Evolutionary conservation across 2,329 filamentous ascomycete genomes (phyloP).

Genomic region (Phaeosphaeriaceae sp.): DNA sequence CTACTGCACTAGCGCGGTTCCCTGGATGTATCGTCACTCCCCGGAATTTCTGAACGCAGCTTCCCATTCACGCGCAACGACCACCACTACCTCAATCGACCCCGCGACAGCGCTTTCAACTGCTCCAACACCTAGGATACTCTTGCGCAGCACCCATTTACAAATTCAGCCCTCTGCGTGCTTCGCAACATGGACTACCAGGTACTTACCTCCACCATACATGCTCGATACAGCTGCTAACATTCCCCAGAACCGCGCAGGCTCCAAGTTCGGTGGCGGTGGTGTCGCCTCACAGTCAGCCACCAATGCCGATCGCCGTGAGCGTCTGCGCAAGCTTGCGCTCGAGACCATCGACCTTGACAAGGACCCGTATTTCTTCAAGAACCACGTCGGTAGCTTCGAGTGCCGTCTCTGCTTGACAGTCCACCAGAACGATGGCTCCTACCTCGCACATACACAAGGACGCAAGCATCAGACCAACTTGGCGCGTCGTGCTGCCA

Average conservation of each 20-base stretch:
- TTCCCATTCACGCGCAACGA: slow-evolving; percentile 16
- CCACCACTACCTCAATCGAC: not conserved
- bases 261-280: slow-evolving; percentile 97
- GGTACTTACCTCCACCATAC: slow-evolving; percentile 39
- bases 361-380: slow-evolving; percentile 99
- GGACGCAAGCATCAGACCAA: slow-evolving; percentile 99
- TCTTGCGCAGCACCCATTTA: not conserved
- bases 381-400: slow-evolving; percentile 97
- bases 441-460: slow-evolving; percentile 97
- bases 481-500: slow-evolving; percentile 91
- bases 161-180: not conserved
- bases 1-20: slow-evolving; percentile 21
- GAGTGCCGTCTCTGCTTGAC: slow-evolving; percentile 97
- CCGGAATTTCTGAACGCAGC: slow-evolving; percentile 27
- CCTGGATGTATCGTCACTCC: slow-evolving; percentile 17
- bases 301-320: slow-evolving; percentile 95
- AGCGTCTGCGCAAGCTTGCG: slow-evolving; percentile 95
- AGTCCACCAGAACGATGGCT: slow-evolving; percentile 98
- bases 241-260: slow-evolving; percentile 77
- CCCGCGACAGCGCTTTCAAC: not conserved
- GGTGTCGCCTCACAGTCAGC: slow-evolving; percentile 93
- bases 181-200: slow-evolving; percentile 58
- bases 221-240: slow-evolving; percentile 18
- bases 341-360: slow-evolving; percentile 99
- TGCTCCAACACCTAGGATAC: not conserved